Conservation (phyloP, 108 stramenopile species). For the Cyclotella atomus region DNA sequence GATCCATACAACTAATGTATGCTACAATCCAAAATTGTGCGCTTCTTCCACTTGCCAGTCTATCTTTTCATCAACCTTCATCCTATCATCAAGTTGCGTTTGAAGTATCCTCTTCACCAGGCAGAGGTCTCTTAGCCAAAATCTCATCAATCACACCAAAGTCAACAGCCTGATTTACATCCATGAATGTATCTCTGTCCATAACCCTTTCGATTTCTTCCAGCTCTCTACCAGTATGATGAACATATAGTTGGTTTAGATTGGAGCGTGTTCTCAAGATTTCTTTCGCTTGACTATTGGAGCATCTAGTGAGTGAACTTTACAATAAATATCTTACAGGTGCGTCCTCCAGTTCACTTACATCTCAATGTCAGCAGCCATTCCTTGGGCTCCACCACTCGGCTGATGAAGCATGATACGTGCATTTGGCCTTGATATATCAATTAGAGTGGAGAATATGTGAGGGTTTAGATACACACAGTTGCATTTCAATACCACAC, state of each 20-base stretch:
- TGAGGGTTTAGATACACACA: not conserved
- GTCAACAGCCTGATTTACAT: conserved; percentile 78
- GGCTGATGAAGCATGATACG: conserved; percentile 97
- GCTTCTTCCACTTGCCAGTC: too few species aligned
- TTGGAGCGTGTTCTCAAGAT: conserved; percentile 74
- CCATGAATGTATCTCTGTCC: conserved; percentile 96
- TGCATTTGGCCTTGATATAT: conserved; percentile 82
- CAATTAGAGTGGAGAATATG: not conserved
- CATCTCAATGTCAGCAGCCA: conserved; percentile 96
- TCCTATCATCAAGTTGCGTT: not conserved
- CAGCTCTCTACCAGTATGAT: conserved; percentile 86
- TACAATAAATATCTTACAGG: too few species aligned
- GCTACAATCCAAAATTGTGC: too few species aligned
- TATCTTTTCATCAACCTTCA: too few species aligned
- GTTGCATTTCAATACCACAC: too few species aligned
- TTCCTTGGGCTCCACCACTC: conserved; percentile 93
- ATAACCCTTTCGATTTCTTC: conserved; percentile 89
- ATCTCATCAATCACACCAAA: conserved; percentile 96
- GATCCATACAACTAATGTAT: too few species aligned
- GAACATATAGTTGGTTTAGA: conserved; percentile 84
- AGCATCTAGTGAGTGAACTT: not conserved
- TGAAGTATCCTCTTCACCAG: conserved; percentile 32
- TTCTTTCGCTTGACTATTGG: conserved; percentile 70
- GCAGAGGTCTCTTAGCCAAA: conserved; percentile 67
- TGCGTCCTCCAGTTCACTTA: too few species aligned